A percentile compares a stretch with the other conserved stretches of the same genome.
Evolutionary conservation across 1,139 yeast genomes (phyloP).

Genomic region (Sugiyamaella xylanicola): DNA sequence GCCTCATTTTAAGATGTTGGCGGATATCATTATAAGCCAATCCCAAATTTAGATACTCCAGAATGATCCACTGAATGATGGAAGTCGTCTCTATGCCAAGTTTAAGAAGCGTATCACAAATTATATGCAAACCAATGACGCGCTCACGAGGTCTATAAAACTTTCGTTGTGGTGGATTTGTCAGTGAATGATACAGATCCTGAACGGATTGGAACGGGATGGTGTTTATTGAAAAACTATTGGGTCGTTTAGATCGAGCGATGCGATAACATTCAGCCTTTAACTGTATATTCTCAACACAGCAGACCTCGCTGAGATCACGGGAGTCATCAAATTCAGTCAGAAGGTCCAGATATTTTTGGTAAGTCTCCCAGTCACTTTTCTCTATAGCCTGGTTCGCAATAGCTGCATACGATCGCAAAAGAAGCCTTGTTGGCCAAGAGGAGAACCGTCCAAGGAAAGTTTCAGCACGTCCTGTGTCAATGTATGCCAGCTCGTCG

Average conservation of each 20-base stretch:
- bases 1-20: slow-evolving; percentile 12
- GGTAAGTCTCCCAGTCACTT: slow-evolving; percentile 16
- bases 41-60: slow-evolving; percentile 15
- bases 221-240: background rate
- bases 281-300: slow-evolving; percentile 14
- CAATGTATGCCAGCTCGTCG: slow-evolving; percentile 25
- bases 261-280: slow-evolving; percentile 15
- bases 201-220: slow-evolving; percentile 7
- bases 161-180: slow-evolving; percentile 1
- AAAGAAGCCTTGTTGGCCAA: slow-evolving; percentile 19
- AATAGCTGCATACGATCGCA: slow-evolving; percentile 23
- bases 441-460: slow-evolving; percentile 21
- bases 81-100: background rate
- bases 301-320: slow-evolving; percentile 10
- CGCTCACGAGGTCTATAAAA: slow-evolving; percentile 14
- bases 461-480: slow-evolving; percentile 25
- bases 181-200: slow-evolving; percentile 12
- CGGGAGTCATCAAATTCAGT: slow-evolving; percentile 2
- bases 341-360: slow-evolving; percentile 23
- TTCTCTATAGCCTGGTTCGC: slow-evolving; percentile 26
- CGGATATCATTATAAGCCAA: slow-evolving; percentile 14
- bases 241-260: too few species aligned
- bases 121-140: slow-evolving; percentile 12
- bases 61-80: slow-evolving; percentile 15
- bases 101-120: slow-evolving; percentile 4